Evolutionary conservation across 2,329 filamentous ascomycete genomes (phyloP).

Genomic region (Parastagonospora avenae): DNA sequence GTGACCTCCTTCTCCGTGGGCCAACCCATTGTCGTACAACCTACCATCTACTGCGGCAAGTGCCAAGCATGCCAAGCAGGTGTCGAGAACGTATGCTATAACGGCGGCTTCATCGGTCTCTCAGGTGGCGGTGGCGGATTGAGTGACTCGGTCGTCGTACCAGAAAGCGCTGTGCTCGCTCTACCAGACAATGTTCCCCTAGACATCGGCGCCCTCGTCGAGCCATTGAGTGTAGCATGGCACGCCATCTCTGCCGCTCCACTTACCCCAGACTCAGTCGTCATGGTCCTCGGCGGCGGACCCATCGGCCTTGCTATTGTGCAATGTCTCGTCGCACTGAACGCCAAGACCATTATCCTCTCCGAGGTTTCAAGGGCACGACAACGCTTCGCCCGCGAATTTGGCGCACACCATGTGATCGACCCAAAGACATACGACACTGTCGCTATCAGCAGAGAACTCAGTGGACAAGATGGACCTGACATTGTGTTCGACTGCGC

Average conservation of each 20-base stretch:
- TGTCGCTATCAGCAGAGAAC: slow-evolving; percentile 50
- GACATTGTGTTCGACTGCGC: slow-evolving; percentile 68
- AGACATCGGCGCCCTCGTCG: slow-evolving; percentile 63
- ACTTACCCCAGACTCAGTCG: slow-evolving; percentile 53
- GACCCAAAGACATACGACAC: slow-evolving; percentile 60
- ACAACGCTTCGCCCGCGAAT: slow-evolving; percentile 57
- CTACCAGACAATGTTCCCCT: slow-evolving; percentile 59
- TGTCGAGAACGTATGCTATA: slow-evolving; percentile 63
- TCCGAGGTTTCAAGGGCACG: slow-evolving; percentile 60
- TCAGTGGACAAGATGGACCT: slow-evolving; percentile 58
- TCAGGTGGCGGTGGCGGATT: slow-evolving; percentile 61
- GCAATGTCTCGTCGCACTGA: slow-evolving; percentile 61
- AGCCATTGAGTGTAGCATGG: slow-evolving; percentile 69
- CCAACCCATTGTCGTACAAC: slow-evolving; percentile 63
- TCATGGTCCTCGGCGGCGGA: slow-evolving; percentile 64
- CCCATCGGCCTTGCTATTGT: slow-evolving; percentile 67
- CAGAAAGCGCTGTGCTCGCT: slow-evolving; percentile 54
- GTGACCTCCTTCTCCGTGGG: slow-evolving; percentile 58
- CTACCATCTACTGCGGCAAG: slow-evolving; percentile 62
- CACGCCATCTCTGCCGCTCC: slow-evolving; percentile 62
- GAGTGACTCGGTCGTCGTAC: slow-evolving; percentile 60
- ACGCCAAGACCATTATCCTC: slow-evolving; percentile 62
- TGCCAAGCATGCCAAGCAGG: slow-evolving; percentile 62
- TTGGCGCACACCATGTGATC: slow-evolving; percentile 62
- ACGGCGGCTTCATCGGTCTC: slow-evolving; percentile 59